Percentiles rank a stretch among this genome's conserved stretches.
These are phyloP conservation scores for Leptosphaerulina australis DNA, from an alignment of 2,329 filamentous ascomycete genomes.

Conservation along the genomic window DNA sequence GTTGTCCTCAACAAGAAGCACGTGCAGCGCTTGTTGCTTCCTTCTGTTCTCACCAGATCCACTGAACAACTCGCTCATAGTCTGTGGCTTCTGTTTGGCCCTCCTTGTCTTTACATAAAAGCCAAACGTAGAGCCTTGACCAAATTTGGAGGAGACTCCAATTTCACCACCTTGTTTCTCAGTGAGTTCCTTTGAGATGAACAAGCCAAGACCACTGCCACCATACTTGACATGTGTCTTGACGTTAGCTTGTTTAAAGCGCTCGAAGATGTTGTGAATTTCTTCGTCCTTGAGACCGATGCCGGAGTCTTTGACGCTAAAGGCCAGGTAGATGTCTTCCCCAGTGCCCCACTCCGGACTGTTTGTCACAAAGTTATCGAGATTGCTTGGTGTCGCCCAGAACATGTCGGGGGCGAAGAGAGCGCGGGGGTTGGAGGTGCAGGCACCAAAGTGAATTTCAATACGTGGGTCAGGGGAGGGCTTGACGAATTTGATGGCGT, in stretches of 20 bases:
- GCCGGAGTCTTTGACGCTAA: slow-evolving; percentile 50
- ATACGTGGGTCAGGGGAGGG: slow-evolving; percentile 44
- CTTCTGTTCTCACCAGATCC: slow-evolving; percentile 1
- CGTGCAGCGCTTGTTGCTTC: slow-evolving; percentile 22
- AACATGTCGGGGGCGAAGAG: slow-evolving; percentile 40
- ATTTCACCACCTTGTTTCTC: slow-evolving; percentile 56
- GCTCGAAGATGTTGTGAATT: slow-evolving; percentile 47
- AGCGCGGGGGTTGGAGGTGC: slow-evolving; percentile 26
- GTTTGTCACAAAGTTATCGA: slow-evolving; percentile 31
- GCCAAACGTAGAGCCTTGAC: slow-evolving; percentile 51
- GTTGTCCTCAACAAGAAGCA: slow-evolving; percentile 50
- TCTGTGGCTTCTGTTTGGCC: slow-evolving; percentile 21
- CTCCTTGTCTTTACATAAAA: slow-evolving; percentile 52
- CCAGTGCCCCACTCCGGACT: slow-evolving; percentile 47
- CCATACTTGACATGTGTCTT: slow-evolving; percentile 52
- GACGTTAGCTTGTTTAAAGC: slow-evolving; percentile 45
- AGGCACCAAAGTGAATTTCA: slow-evolving; percentile 48
- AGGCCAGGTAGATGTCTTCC: slow-evolving; percentile 48
- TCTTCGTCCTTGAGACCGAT: slow-evolving; percentile 50
- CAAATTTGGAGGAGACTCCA: slow-evolving; percentile 49
- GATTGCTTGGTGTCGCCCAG: slow-evolving; percentile 37
- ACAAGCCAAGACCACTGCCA: slow-evolving; percentile 53
- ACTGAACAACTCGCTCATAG: slow-evolving; percentile 12
- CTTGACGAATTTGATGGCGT: slow-evolving; percentile 52
- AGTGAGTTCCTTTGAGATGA: slow-evolving; percentile 54